Percentiles rank a stretch among this genome's conserved stretches.
Evolutionary conservation across 1,284 basidiomycete species (phyloP).

Genomic region (Cryptococcus sp.): DNA sequence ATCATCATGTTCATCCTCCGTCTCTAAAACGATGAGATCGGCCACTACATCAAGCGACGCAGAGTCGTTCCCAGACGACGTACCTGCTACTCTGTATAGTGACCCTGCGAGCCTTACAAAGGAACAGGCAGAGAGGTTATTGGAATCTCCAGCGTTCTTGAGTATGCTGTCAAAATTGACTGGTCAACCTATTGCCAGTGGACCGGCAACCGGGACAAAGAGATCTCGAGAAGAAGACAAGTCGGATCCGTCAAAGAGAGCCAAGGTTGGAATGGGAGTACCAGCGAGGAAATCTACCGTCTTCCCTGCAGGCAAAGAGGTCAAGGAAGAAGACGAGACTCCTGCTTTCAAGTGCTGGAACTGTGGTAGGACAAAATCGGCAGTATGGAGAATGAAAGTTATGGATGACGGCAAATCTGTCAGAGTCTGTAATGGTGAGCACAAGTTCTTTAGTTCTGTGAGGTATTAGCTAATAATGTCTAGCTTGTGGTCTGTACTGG

Average conservation of each 20-base stretch:
- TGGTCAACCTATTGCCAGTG: conserved; percentile 14
- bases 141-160: conserved; percentile 34
- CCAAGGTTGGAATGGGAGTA: background rate
- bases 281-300: conserved; percentile 1
- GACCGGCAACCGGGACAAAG: background rate
- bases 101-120: conserved; percentile 33
- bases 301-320: background rate
- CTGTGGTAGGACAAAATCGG: conserved; percentile 39
- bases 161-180: conserved; percentile 32
- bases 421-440: conserved; percentile 44
- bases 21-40: background rate
- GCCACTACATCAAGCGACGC: conserved; percentile 2
- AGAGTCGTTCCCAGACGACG: conserved; percentile 18
- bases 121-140: conserved; percentile 34
- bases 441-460: background rate
- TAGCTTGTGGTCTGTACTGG: conserved; percentile 47
- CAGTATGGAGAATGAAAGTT: conserved; percentile 41
- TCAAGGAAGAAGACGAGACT: conserved; percentile 4
- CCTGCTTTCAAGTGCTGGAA: conserved; percentile 33
- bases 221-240: background rate
- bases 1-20: background rate
- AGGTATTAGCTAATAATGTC: background rate
- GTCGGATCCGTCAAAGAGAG: conserved; percentile 6
- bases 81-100: conserved; percentile 21
- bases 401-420: conserved; percentile 33